Conservation (phyloP, 2,329 filamentous ascomycete genomes). For the Penicillium sp. region DNA sequence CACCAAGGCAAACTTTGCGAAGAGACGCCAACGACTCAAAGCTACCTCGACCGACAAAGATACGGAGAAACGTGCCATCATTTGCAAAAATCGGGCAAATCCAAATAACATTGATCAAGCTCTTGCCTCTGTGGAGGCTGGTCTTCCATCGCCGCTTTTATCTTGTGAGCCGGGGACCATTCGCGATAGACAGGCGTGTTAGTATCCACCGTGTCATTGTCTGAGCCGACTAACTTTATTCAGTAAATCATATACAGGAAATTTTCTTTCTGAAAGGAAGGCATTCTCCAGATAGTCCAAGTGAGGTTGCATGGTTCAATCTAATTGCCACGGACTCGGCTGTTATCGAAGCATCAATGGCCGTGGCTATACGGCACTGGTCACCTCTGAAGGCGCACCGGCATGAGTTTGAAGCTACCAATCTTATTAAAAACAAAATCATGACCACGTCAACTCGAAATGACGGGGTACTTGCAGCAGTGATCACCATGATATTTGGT, state of each 20-base stretch:
- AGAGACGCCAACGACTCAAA: background rate
- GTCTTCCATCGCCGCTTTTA: no score
- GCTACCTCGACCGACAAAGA: background rate
- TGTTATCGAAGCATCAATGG: conserved; percentile 29
- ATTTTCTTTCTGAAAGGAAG: background rate
- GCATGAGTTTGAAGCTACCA: conserved; percentile 22
- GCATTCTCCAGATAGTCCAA: background rate
- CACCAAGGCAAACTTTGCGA: conserved; percentile 3
- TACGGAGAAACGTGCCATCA: no score
- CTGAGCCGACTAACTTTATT: background rate
- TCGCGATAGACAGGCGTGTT: background rate
- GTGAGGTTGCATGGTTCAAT: conserved; percentile 27
- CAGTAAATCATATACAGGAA: background rate
- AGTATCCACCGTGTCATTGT: background rate
- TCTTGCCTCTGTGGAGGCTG: background rate
- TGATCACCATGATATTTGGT: conserved; percentile 30
- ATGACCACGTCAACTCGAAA: conserved; percentile 14
- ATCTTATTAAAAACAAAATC: conserved; percentile 25
- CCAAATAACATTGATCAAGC: background rate
- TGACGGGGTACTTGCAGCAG: conserved; percentile 28
- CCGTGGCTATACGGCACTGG: conserved; percentile 26
- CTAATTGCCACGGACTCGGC: conserved; percentile 29
- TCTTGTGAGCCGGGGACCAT: no score
- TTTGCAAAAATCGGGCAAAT: no score
- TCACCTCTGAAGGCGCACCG: conserved; percentile 25